Base-by-base conservation (phyloP, 148 eudicot genomes). In the Fagopyrum esculentum region DNA sequence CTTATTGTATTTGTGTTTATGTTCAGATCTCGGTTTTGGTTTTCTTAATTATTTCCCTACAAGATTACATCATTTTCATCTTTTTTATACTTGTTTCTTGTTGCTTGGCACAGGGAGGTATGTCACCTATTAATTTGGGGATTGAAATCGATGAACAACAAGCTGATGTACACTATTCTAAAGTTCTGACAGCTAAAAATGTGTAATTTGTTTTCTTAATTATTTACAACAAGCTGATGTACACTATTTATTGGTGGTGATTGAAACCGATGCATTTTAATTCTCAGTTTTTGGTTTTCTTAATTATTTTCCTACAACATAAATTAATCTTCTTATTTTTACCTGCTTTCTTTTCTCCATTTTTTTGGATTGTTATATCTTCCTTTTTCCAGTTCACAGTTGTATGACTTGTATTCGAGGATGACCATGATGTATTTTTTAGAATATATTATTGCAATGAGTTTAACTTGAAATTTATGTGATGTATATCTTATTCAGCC, bases 91-190 rank as follows among this genome's bases (percentile, higher is more conserved):
- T 54, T 73, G 4, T 17, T 78, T 35, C 44, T 15, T 40, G 45
- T 76, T 78, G 17, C 74, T 13, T 77, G 43, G 16, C 81, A 51
- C 90, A 95, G 99, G 97, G 86, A 84, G 96, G 97, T 75, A 85
- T 92, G 74, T 89, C 96, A 45, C 97, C 96, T 74, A 92, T 95
- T 71, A 89, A 92, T 83, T 81, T 95, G 87, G 77, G 90, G 69
- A 84, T 95, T 78, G 96, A 95, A 84, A 90, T 87, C 71, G 92
- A 95, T 79, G 82, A 92, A 82, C 99, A 95, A 79, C 89, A 22
- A 22, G 26, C 26, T 22, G 26, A 22, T 22, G 26, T 22, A 22
- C 26, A 22, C 26, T 22, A 22, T 22, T 22, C 26, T 22, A 22
- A 22, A 22, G 26, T 22, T 22, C 26, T 22, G 26, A 22, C 26